Evolutionary conservation across 2,329 filamentous ascomycete species (phyloP), one percentile per base, ranked within the genome.

Genomic region (Trichoderma asperellum): DNA sequence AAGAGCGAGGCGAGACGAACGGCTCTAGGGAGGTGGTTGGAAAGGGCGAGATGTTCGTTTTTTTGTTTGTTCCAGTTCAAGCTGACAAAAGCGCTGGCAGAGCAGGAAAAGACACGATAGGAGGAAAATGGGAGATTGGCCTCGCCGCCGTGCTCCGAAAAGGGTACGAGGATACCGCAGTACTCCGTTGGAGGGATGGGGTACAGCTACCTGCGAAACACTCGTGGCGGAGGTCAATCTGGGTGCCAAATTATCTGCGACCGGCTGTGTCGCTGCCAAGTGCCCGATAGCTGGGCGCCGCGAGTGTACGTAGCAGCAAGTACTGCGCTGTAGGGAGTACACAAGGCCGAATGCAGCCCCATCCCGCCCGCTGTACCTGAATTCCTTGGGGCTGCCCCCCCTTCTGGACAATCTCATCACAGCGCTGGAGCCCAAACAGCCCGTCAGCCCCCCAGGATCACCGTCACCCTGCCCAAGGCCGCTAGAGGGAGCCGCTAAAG

Each of bases 51-150:
- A 40, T 27, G 40, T 24, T 24, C 29, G 14, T 55, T 4, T 55
- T 4, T 65, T 4, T 12, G 21, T 34, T 35, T 4, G 52, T 16
- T 37, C n/a, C 21, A 14, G 27, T 37, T 43, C 40, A 29, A 40
- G 52, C 8, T 11, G 29, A 32, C 35, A 60, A 49, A 62, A 21
- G 49, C 18, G 18, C 40, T n/a, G 53, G 16, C 34, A 24, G 53
- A 66, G 27, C 47, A 55, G 35, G 53, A 67, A 59, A 59, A 67
- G 64, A 47, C 64, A 67, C 64, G 64, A 67, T 67, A 67, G 64
- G 64, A 67, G 64, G 64, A 40, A 64, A 67, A 47, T 59, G 64
- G 64, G 64, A 67, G 64, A 67, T 67, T 67, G 61, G 64, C 64
- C 55, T 67, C 55, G 64, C 55, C 53, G 63, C 64, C 49, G 47